Percentiles rank a stretch among this genome's conserved stretches.
These are phyloP conservation scores for Ganoderma sp. DNA, from an alignment of 1,284 basidiomycete genomes.

Conservation along the genomic window DNA sequence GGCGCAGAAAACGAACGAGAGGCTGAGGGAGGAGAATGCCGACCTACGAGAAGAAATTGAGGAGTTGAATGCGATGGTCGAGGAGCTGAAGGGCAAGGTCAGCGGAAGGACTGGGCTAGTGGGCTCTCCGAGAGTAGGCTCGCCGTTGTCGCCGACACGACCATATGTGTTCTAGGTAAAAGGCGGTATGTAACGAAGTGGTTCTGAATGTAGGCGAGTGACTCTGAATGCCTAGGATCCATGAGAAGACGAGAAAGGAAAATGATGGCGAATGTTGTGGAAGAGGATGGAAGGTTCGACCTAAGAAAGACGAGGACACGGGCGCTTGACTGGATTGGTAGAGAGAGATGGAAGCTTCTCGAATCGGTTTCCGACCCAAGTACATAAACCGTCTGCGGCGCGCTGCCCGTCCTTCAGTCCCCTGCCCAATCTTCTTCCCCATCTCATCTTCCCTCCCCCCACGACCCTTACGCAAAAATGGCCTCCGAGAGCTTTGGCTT, in stretches of 20 bases:
- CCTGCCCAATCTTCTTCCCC: slow-evolving; percentile 23
- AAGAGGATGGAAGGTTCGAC: slow-evolving; percentile 40
- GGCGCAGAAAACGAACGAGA: slow-evolving; percentile 53
- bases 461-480: slow-evolving; percentile 52
- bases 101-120: slow-evolving; percentile 46
- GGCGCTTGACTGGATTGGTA: slow-evolving; percentile 38
- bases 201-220: too few relatives aligned
- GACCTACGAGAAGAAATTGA: slow-evolving; percentile 69
- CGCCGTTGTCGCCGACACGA: slow-evolving; percentile 17
- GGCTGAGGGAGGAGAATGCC: slow-evolving; percentile 61
- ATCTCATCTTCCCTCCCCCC: slow-evolving; percentile 19
- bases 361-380: slow-evolving; percentile 32
- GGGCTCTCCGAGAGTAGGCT: slow-evolving; percentile 9
- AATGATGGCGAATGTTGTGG: slow-evolving; percentile 31
- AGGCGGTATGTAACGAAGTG: too few relatives aligned
- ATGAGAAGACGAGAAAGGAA: slow-evolving; percentile 23
- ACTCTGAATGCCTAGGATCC: background rate
- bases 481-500: slow-evolving; percentile 86
- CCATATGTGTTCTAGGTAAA: background rate
- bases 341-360: slow-evolving; percentile 41
- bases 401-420: slow-evolving; percentile 23
- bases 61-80: slow-evolving; percentile 74
- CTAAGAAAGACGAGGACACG: slow-evolving; percentile 27
- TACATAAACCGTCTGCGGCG: slow-evolving; percentile 35
- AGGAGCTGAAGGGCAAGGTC: slow-evolving; percentile 61